Conservation (phyloP, 305 asterid species). For the Fraxinus latifolia region DNA sequence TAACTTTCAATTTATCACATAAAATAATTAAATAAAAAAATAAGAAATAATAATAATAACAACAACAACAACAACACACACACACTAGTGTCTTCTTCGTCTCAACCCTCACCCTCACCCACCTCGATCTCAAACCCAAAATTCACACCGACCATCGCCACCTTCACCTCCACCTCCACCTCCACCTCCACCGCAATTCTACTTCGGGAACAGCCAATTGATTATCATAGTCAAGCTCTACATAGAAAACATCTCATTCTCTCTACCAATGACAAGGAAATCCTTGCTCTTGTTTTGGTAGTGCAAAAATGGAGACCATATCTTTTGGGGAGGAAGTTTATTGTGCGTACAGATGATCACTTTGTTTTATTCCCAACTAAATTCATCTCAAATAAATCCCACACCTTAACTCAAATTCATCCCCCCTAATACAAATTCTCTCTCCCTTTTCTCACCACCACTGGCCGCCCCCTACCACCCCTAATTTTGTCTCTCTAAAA, state of each 20-base stretch:
- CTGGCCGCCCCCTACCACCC: constrained; percentile 24
- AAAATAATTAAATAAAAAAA: too few species aligned
- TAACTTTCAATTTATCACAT: too few species aligned
- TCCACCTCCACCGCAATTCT: too few species aligned
- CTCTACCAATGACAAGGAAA: background rate
- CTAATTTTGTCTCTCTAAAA: background rate
- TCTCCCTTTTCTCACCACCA: constrained; percentile 18
- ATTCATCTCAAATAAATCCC: constrained; percentile 46
- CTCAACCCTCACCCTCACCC: too few species aligned
- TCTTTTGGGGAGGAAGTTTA: background rate
- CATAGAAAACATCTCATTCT: background rate
- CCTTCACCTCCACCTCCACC: too few species aligned
- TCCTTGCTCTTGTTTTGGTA: background rate
- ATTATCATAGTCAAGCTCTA: background rate
- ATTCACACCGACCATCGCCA: too few species aligned
- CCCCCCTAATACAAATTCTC: background rate
- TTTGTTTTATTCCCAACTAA: constrained; percentile 12
- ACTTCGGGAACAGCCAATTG: background rate
- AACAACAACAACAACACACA: too few species aligned
- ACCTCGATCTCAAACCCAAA: too few species aligned
- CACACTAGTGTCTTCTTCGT: too few species aligned
- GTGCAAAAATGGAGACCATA: background rate
- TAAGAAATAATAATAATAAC: too few species aligned
- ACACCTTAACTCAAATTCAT: constrained; percentile 27
- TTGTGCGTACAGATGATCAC: background rate